phyloP scores from a whole-genome alignment of 1,284 basidiomycete species.

The Trichosporon sp. region DNA sequence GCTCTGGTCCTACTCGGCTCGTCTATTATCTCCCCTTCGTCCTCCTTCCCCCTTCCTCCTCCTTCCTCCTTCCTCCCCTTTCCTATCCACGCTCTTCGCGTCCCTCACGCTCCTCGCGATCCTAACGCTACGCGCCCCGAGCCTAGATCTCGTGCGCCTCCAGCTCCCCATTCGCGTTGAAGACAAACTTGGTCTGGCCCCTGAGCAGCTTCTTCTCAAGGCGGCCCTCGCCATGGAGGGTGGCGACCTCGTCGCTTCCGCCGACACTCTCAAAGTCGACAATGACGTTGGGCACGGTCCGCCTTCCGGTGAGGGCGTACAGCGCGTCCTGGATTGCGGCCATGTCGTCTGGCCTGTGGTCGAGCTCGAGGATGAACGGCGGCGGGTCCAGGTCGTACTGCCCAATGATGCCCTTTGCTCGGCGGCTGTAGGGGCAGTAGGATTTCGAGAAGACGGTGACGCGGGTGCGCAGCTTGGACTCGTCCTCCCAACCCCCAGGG shows the following conservation, averaged over 20 bases:
- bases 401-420: conserved; percentile 51
- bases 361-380: conserved; percentile 56
- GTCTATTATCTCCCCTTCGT: no score
- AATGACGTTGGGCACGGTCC: conserved; percentile 57
- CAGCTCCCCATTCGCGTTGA: not conserved
- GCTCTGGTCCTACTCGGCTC: no score
- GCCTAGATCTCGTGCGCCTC: not conserved
- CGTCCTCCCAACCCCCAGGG: conserved; percentile 45
- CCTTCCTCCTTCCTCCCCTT: not conserved
- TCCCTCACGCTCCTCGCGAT: no score
- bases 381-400: conserved; percentile 44
- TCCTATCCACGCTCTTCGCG: not conserved
- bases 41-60: no score
- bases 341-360: conserved; percentile 51
- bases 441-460: conserved; percentile 52
- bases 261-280: conserved; percentile 53
- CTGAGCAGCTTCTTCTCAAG: conserved; percentile 29
- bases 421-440: conserved; percentile 55
- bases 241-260: conserved; percentile 54
- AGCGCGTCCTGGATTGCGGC: conserved; percentile 49
- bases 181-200: conserved; percentile 12
- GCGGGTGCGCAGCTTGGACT: conserved; percentile 42
- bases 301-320: conserved; percentile 48
- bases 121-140: no score
- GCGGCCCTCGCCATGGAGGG: conserved; percentile 53